Conservation (phyloP, 139 green algal genomes). For the Chlamydomonas schloesseri region DNA sequence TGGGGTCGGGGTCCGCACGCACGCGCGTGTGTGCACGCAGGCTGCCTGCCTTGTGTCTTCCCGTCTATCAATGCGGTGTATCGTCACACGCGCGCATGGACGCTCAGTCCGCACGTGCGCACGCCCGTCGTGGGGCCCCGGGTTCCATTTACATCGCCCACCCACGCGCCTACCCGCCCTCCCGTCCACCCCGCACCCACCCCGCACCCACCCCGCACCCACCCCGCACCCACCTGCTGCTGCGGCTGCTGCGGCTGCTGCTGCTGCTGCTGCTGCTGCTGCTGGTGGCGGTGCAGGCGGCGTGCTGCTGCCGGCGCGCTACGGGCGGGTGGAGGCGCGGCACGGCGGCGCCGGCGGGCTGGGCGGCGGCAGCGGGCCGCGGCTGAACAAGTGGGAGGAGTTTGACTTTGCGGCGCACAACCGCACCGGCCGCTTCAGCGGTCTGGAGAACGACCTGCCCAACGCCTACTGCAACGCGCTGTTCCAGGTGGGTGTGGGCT, state of each 20-base stretch:
- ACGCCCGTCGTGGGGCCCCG: background rate
- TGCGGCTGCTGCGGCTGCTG: too few species aligned
- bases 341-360: too few species aligned
- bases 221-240: background rate
- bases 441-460: constrained; percentile 94
- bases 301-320: constrained; percentile 75
- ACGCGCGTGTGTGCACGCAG: too few species aligned
- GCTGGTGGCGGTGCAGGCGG: constrained; percentile 43
- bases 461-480: constrained; percentile 96
- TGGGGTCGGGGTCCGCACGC: too few species aligned
- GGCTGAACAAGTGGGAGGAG: constrained; percentile 74
- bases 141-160: background rate
- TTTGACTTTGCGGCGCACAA: constrained; percentile 92
- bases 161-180: background rate
- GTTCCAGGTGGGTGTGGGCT: constrained; percentile 74
- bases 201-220: background rate
- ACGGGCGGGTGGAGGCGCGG: constrained; percentile 39
- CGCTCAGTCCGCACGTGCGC: too few species aligned
- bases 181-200: background rate
- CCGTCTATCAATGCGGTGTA: too few species aligned
- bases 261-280: too few species aligned
- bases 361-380: too few species aligned
- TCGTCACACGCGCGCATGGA: too few species aligned
- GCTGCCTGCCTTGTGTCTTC: too few species aligned
- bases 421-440: constrained; percentile 84